Base-by-base conservation (phyloP, 805 yeast genomes). In the Phaffomyces thermotolerans region DNA sequence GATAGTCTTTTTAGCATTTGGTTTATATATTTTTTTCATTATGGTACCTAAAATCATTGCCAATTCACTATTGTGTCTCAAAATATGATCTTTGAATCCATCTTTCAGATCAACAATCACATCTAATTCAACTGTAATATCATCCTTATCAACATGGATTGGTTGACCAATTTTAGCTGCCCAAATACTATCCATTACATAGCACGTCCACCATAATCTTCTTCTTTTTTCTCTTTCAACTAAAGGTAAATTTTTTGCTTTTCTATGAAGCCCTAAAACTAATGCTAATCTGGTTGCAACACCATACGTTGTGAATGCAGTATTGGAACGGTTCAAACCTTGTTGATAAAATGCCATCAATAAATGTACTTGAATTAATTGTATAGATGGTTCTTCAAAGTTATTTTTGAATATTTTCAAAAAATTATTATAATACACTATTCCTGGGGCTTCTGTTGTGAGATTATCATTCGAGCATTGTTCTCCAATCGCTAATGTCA, bases 181-280 rank as follows among this genome's bases (percentile, higher is more conserved):
- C 52, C 68, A 66, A 20, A 62, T 56, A 18, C 63, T 58, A 40
- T 65, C 68, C 51, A 66, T 53, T 6, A 62, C 55, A 47, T 59
- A 65, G 18, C 62, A 60, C 10, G 71, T 64, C 71, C 71, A 67
- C 69, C 70, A 67, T 4, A 65, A 52, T 38, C 66, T 56, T 45
- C 65, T 58, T 22, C 67, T 51, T 39, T 60, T 58, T 25, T 66
- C 64, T 18, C 52, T 50, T 37, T 62, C 64, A 23, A 45, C 49
- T 6, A 42, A 13, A 13, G 54, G 46, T 13, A 54, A 37, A 12
- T 49, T 46, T 12, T 48, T 45, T 10, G 49, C 43, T 30, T 57
- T 59, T 34, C 59, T 50, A 50, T 66, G 69, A 22, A 63, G 49
- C 3, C 66, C 66, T 32, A 62, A 44, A 5, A 60, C 51, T 18